Evolutionary conservation across 1,139 yeast genomes (phyloP), one percentile per base, ranked within the genome.

Genomic region (Scheffersomyces insectosa): DNA sequence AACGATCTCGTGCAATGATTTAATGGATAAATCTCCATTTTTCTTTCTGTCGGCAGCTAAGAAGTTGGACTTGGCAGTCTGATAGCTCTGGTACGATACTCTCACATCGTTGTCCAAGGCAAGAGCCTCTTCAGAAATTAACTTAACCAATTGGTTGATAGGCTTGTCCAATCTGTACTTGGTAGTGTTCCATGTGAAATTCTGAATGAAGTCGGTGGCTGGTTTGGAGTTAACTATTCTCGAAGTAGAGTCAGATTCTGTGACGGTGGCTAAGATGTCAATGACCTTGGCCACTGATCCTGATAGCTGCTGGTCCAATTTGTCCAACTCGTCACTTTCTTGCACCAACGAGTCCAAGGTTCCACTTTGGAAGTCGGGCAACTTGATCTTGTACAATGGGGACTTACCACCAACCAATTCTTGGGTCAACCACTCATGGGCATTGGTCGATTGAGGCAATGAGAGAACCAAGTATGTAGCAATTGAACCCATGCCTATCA

Each of bases 311-410:
- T 72, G 70, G 66, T 93, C 99, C 44, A 85, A 70, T 63, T 89
- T 90, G 39, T 80, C 72, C 48, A 95, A 75, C 60, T 91, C 98
- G 57, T 95, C 99, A 62, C 93, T 83, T 66, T 90, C 93, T 57
- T 85, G 83, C 42, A 93, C 95, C 48, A 93, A 77, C 33, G 91
- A 85, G 67, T 95, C 99, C 60, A 93, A 77, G 3, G 98, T 91
- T 30, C 98, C 98, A 52, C 93, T 88, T 66, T 93, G 95, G 66
- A 93, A 91, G 51, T 78, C 83, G n/a, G 98, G 99, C 42, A 90
- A 75, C 35, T 73, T 70, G 48, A 88, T 80, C 44, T 69, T 68
- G 45, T 65, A 60, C 38, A 77, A 58, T 12, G 70, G 68, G 38
- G 59, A 59, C 45, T 65, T 67, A 11, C 82, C 83, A 25, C 70